phyloP scores from a whole-genome alignment of 2,329 filamentous ascomycete genomes.

The Epichloe sp. region DNA sequence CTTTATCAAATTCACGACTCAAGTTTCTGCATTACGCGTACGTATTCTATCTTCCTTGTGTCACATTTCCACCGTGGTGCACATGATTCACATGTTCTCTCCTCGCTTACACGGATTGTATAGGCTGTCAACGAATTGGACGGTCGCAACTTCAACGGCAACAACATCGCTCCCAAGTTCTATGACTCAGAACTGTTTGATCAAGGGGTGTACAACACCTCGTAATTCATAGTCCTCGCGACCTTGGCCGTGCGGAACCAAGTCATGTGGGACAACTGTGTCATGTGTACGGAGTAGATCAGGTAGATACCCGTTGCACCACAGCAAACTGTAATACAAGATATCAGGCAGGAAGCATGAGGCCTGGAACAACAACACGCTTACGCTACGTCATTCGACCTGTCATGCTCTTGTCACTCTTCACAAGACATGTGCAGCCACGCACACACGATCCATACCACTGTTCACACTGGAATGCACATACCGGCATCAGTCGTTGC shows the following conservation, averaged over 20 bases:
- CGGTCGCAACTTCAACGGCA: slow-evolving; percentile 78
- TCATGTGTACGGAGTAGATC: neutral
- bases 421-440: neutral
- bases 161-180: slow-evolving; percentile 68
- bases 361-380: neutral
- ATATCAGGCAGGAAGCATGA: neutral
- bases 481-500: neutral
- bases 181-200: slow-evolving; percentile 79
- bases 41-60: slow-evolving; percentile 21
- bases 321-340: neutral
- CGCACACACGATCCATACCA: neutral
- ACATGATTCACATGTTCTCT: neutral
- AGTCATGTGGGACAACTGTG: neutral
- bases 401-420: neutral
- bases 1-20: slow-evolving; percentile 86
- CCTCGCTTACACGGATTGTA: slow-evolving; percentile 19
- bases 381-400: neutral
- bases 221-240: neutral
- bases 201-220: slow-evolving; percentile 36
- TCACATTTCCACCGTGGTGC: too few species aligned
- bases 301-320: neutral
- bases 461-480: neutral
- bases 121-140: slow-evolving; percentile 83
- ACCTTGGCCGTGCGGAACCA: neutral
- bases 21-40: slow-evolving; percentile 72